Evolutionary conservation across 495 filamentous ascomycete genomes (phyloP), one percentile per base, ranked within the genome.

Genomic region (Daldinia caldariorum): DNA sequence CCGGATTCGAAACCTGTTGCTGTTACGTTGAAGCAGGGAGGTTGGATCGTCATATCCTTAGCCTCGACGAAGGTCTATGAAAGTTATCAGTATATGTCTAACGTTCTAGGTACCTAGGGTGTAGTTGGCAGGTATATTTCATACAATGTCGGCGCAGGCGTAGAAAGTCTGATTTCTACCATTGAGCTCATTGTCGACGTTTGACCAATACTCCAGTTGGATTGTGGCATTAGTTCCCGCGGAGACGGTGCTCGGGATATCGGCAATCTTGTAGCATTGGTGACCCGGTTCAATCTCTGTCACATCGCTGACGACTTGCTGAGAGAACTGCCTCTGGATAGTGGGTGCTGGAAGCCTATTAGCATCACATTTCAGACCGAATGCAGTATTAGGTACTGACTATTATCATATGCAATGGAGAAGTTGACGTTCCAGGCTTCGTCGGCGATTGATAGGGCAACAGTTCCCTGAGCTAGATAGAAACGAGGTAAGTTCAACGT

Each of bases 21-120:
- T 0, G 83, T 83, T 0, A 85, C 81, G 66, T 87, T 86, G 74
- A 86, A 85, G 71, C 84, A 87, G 12, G 80, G 79, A 14, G 83
- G 71, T n/a, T 77, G 63, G 18, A 69, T 71, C 0, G 71, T 79
- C 66, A 87, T 84, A 3, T 76, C 67, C 51, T 62, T 63, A 1
- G 75, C 41, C 31, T 82, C 69, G 18, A 87, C 78, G 45, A 85
- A 83, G 3, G 79, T 84, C 73, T 78, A 34, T 5, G 5, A 20
- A 12, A 45, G 39, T 9, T 35, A 35, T 55, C 22, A 67, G 58
- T 4, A 13, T 7, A 18, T 26, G 9, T 16, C 43, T 1, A n/a
- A 16, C 10, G 5, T 29, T 14, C 8, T 12, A 6, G 32, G 29
- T 1, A n/a, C n/a, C n/a, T n/a, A 22, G 16, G 10, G 14, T 16